These are phyloP conservation scores for Scheffersomyces ergatensis DNA, from an alignment of 805 yeast species.

Conservation along the genomic window DNA sequence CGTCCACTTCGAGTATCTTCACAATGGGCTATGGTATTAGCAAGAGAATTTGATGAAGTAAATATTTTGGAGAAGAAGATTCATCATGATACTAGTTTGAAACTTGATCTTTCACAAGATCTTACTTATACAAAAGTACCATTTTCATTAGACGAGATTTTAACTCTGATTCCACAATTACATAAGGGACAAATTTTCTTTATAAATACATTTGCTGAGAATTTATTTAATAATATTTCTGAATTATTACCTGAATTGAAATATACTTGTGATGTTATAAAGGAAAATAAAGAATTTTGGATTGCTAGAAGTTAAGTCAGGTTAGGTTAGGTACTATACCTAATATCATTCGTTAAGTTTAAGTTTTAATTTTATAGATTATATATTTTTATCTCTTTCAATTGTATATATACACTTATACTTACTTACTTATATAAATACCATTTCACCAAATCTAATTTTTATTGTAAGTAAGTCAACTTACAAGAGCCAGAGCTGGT, in stretches of 20 bases:
- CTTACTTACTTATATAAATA: too few species aligned
- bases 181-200: conserved; percentile 79
- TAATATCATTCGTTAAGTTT: too few species aligned
- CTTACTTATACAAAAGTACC: conserved; percentile 37
- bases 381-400: too few species aligned
- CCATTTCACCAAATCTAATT: too few species aligned
- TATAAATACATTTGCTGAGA: conserved; percentile 76
- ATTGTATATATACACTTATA: too few species aligned
- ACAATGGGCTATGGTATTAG: conserved; percentile 83
- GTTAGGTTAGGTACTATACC: too few species aligned
- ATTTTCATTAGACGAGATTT: conserved; percentile 37
- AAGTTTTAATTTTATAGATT: too few species aligned
- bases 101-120: conserved; percentile 6
- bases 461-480: too few species aligned
- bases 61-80: conserved; percentile 44
- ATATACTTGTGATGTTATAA: conserved; percentile 54
- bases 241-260: conserved; percentile 58
- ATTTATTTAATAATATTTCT: conserved; percentile 66
- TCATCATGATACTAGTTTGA: conserved; percentile 1
- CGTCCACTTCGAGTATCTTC: conserved; percentile 73
- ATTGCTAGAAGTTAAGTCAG: conserved; percentile 8
- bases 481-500: too few species aligned
- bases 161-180: conserved; percentile 46
- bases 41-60: conserved; percentile 75
- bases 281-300: conserved; percentile 61